Conservation (phyloP, 2,329 filamentous ascomycete species). For the Alternaria alternata region DNA sequence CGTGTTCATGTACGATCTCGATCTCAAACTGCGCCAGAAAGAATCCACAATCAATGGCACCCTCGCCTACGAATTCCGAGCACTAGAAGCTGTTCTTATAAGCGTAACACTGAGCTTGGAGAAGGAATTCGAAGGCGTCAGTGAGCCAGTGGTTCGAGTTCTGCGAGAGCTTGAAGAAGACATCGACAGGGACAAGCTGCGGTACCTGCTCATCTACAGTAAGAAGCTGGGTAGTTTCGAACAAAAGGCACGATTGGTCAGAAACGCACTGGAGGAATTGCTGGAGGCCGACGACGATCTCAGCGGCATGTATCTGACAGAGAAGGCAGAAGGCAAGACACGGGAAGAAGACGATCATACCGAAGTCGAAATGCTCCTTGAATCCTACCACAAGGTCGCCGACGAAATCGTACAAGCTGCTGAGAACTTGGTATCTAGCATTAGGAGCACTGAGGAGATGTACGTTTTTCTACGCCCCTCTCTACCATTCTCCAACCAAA, state of each 20-base stretch:
- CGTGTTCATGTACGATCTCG: constrained; percentile 96
- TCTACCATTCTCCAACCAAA: constrained; percentile 8
- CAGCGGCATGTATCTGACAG: constrained; percentile 92
- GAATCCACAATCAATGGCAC: constrained; percentile 59
- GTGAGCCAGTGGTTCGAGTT: constrained; percentile 89
- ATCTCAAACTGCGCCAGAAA: constrained; percentile 89
- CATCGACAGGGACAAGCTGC: constrained; percentile 92
- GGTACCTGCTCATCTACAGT: constrained; percentile 88
- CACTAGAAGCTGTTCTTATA: constrained; percentile 92
- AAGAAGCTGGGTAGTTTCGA: constrained; percentile 97
- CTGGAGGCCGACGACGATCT: constrained; percentile 96
- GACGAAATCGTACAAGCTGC: constrained; percentile 98
- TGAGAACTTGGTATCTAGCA: constrained; percentile 90
- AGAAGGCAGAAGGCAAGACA: constrained; percentile 77
- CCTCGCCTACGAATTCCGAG: constrained; percentile 94
- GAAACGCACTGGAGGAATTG: constrained; percentile 93
- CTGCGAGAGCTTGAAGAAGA: constrained; percentile 93
- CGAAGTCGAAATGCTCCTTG: constrained; percentile 94
- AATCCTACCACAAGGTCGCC: constrained; percentile 97
- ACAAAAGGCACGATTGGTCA: constrained; percentile 91
- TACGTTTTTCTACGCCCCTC: constrained; percentile 59
- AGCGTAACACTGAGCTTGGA: constrained; percentile 92
- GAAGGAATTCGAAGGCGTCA: constrained; percentile 91
- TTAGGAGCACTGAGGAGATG: constrained; percentile 98
- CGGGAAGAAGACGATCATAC: constrained; percentile 87